Conservation (phyloP, 768 basidiomycete genomes). For the Leccinum subgranulosum region DNA sequence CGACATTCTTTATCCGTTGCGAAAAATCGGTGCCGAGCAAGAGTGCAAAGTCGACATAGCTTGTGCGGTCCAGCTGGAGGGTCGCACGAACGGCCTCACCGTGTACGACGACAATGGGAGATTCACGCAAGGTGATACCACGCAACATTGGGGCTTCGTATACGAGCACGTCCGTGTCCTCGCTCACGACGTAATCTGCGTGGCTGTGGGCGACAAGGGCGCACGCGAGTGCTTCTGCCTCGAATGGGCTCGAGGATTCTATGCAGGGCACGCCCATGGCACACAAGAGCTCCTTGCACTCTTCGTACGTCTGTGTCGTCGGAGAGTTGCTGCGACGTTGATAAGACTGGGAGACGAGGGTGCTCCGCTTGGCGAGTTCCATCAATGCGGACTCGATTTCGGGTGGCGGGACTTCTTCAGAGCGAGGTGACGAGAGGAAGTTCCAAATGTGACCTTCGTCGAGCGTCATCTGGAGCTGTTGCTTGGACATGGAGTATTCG, state of each 20-base stretch:
- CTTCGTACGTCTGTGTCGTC: slow-evolving; percentile 59
- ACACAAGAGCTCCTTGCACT: slow-evolving; percentile 63
- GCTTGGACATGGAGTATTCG: slow-evolving; percentile 56
- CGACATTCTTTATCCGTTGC: slow-evolving; percentile 77
- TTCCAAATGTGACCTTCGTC: slow-evolving; percentile 66
- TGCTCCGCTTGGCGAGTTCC: slow-evolving; percentile 49
- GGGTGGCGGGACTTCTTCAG: slow-evolving; percentile 4
- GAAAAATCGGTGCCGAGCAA: slow-evolving; percentile 91
- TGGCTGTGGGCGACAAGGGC: slow-evolving; percentile 68
- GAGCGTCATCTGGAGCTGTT: slow-evolving; percentile 54
- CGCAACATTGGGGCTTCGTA: slow-evolving; percentile 83
- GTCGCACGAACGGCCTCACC: slow-evolving; percentile 58
- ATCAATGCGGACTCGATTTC: slow-evolving; percentile 25
- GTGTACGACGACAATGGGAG: slow-evolving; percentile 61
- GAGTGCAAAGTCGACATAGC: slow-evolving; percentile 82
- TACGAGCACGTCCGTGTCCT: slow-evolving; percentile 85
- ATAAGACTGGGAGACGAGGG: slow-evolving; percentile 61
- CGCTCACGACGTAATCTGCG: slow-evolving; percentile 87
- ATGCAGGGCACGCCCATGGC: slow-evolving; percentile 86
- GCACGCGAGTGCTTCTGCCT: slow-evolving; percentile 85
- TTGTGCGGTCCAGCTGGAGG: slow-evolving; percentile 52
- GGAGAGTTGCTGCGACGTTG: slow-evolving; percentile 60
- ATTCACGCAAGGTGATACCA: slow-evolving; percentile 59
- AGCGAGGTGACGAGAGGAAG: slow-evolving; percentile 28
- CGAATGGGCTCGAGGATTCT: slow-evolving; percentile 62